These are phyloP conservation scores for Epicoccum nigrum DNA, from an alignment of 2,329 filamentous ascomycete genomes.

Conservation along the genomic window DNA sequence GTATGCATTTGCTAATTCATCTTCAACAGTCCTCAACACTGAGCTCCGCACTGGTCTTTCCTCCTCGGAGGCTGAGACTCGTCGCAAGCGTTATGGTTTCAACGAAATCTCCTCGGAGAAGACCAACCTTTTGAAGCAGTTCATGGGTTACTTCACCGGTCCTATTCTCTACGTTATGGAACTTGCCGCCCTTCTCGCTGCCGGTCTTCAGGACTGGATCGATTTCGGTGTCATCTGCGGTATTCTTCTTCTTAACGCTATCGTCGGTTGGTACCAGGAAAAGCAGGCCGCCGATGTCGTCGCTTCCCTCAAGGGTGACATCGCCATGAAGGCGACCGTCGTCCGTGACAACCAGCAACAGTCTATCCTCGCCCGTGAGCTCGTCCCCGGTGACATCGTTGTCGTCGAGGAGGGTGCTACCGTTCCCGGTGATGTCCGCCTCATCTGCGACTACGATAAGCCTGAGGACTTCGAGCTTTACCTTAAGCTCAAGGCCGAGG, in stretches of 20 bases:
- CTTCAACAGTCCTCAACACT: conserved; percentile 62
- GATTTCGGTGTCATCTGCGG: conserved; percentile 79
- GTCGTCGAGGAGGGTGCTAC: conserved; percentile 75
- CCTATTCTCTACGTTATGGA: conserved; percentile 84
- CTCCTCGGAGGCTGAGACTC: conserved; percentile 63
- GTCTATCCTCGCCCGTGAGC: conserved; percentile 74
- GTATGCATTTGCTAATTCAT: conserved; percentile 47
- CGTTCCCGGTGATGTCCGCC: conserved; percentile 71
- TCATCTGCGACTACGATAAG: conserved; percentile 75
- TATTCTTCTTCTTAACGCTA: conserved; percentile 76
- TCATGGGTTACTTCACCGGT: conserved; percentile 76
- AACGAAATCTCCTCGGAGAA: conserved; percentile 77
- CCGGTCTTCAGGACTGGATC: conserved; percentile 74
- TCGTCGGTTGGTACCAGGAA: conserved; percentile 81
- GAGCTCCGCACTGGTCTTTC: conserved; percentile 70
- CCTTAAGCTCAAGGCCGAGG: conserved; percentile 65
- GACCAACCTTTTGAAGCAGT: conserved; percentile 76
- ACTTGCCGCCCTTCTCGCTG: conserved; percentile 73
- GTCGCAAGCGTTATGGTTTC: conserved; percentile 70
- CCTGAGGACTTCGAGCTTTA: conserved; percentile 71
- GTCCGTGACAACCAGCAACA: conserved; percentile 71
- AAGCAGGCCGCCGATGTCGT: conserved; percentile 75
- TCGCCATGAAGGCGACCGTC: conserved; percentile 74
- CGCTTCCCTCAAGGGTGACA: conserved; percentile 76
- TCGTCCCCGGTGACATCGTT: conserved; percentile 78